Conservation (phyloP, 805 yeast species). For the Candida stauntonica region DNA sequence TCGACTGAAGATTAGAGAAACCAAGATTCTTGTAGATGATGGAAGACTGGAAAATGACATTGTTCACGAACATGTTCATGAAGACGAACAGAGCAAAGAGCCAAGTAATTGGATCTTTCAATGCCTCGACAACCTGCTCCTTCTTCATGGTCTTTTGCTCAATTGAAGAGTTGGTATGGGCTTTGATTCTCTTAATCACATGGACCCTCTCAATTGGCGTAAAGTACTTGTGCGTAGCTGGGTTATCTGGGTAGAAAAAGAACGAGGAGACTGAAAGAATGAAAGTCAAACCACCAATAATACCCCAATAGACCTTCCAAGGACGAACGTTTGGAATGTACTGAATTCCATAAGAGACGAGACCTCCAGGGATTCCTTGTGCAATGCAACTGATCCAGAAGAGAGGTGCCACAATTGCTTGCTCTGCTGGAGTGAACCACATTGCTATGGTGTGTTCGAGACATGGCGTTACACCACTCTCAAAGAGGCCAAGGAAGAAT, state of each 20-base stretch:
- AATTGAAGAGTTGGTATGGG: slow-evolving; percentile 33
- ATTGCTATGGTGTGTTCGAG: slow-evolving; percentile 38
- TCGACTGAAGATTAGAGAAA: slow-evolving; percentile 36
- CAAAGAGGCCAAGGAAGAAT: slow-evolving; percentile 18
- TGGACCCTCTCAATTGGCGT: slow-evolving; percentile 38
- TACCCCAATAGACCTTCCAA: slow-evolving; percentile 46
- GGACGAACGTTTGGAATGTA: slow-evolving; percentile 19
- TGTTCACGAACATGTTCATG: slow-evolving; percentile 43
- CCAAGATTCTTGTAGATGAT: slow-evolving; percentile 37
- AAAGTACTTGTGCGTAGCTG: slow-evolving; percentile 39
- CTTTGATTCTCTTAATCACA: slow-evolving; percentile 36
- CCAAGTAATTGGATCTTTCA: slow-evolving; percentile 41
- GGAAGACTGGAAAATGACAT: slow-evolving; percentile 42
- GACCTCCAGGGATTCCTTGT: slow-evolving; percentile 15
- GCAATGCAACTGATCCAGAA: slow-evolving; percentile 27
- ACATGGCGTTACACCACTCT: slow-evolving; percentile 31
- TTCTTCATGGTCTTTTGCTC: slow-evolving; percentile 42
- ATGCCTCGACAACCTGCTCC: slow-evolving; percentile 38
- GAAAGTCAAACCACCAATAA: slow-evolving; percentile 44
- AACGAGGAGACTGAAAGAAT: slow-evolving; percentile 27
- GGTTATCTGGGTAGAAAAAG: slow-evolving; percentile 45
- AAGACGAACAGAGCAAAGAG: slow-evolving; percentile 29
- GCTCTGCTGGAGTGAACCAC: slow-evolving; percentile 37
- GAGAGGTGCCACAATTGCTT: slow-evolving; percentile 42
- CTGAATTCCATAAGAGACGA: slow-evolving; percentile 15